Evolutionary conservation across 2,329 filamentous ascomycete genomes (phyloP), one percentile per base, ranked within the genome.

Genomic region (Cadophora malorum): DNA sequence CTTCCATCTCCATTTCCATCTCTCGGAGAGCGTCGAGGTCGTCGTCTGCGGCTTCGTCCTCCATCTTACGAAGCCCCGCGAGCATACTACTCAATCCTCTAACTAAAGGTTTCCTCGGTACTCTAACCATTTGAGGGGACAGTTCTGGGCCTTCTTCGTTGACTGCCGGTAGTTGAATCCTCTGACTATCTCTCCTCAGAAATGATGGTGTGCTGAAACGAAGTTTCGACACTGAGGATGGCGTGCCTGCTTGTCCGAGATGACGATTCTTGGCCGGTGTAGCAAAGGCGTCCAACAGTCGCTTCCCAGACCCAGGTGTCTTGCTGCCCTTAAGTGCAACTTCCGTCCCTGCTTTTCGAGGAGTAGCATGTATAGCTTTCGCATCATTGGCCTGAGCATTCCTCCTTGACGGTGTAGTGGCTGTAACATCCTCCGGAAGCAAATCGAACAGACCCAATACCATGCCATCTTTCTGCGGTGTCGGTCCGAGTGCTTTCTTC

Each of bases 401-500:
- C 47, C 60, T 59, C 21, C 70, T 71, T 3, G 71, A 71, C 3
- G 75, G 74, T 16, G 73, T 71, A 25, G 85, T 84, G 0, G 86
- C 85, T 5, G 84, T 85, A 38, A 66, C 67, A 52, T 82, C 81
- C 66, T 86, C 83, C 31, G 82, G 80, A 8, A 93, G 80, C 12
- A 91, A 80, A 75, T 95, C 92, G 76, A 96, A 96, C 21, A 96
- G 80, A 4, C 92, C 91, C 2, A 96, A 83, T 0, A 94, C 89
- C 23, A 87, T 87, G 33, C 92, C 92, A 77, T 95, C 91, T 69
- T 89, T 88, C 75, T 95, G 92, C 3, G 92, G 92, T 14, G 92
- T 96, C 1, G 92, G 92, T 2, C 91, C 91, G 69, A 96, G 86
- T 0, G 86, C 88, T 2, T 87, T 86, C 12, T 84, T 82, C 0